These are phyloP conservation scores for Zygotorulaspora florentina DNA, from an alignment of 805 yeast genomes.

Conservation along the genomic window DNA sequence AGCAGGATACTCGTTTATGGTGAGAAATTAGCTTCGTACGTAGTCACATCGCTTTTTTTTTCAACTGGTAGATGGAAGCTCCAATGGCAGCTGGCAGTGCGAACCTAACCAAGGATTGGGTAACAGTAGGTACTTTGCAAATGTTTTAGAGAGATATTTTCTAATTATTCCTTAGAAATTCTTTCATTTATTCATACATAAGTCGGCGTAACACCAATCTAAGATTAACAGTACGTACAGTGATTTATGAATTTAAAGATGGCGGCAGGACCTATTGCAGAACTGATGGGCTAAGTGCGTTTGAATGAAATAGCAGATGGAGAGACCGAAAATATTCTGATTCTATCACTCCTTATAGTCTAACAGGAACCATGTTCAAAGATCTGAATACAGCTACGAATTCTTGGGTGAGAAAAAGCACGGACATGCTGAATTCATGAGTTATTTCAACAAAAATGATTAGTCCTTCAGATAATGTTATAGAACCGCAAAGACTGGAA, in stretches of 20 bases:
- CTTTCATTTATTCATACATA: background rate
- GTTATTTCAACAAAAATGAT: too few relatives aligned
- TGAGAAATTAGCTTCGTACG: background rate
- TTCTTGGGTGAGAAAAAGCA: too few relatives aligned
- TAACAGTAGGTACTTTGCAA: background rate
- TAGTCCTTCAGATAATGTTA: too few relatives aligned
- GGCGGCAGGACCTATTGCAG: too few relatives aligned
- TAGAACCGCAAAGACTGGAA: background rate
- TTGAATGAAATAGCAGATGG: too few relatives aligned
- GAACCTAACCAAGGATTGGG: background rate
- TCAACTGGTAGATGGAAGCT: background rate
- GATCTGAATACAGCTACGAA: too few relatives aligned
- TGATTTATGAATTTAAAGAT: background rate
- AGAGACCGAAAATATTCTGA: too few relatives aligned
- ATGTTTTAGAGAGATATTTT: background rate
- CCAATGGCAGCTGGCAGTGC: background rate
- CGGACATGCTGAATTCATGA: too few relatives aligned
- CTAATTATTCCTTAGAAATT: too few relatives aligned
- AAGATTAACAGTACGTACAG: slow-evolving; percentile 1
- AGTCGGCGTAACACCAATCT: background rate
- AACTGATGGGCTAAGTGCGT: too few relatives aligned
- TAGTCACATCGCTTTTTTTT: background rate
- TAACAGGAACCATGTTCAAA: too few relatives aligned
- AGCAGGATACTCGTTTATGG: background rate
- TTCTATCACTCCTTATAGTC: too few relatives aligned